Percentiles rank a stretch among this genome's conserved stretches.
phyloP scores from a whole-genome alignment of 106 monocot species.

The Amphibolis antarctica region DNA sequence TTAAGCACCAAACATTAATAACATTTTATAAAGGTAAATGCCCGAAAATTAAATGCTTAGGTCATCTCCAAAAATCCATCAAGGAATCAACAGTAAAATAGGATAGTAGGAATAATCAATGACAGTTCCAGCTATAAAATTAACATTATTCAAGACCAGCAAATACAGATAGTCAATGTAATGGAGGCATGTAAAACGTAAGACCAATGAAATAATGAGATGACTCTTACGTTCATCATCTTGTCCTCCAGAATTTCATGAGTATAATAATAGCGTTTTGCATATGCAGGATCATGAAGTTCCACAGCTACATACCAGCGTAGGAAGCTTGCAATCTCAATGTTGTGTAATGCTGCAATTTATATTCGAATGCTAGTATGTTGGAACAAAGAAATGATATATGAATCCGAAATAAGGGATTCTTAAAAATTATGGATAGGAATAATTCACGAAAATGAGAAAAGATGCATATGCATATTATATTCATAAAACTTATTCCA shows the following conservation, averaged over 20 bases:
- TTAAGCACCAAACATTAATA: too few relatives aligned
- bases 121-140: neutral
- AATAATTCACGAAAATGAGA: too few relatives aligned
- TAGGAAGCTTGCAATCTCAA: slow-evolving; percentile 95
- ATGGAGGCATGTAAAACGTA: neutral
- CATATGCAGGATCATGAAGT: slow-evolving; percentile 83
- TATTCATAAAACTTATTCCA: too few relatives aligned
- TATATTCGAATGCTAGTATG: neutral
- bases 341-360: slow-evolving; percentile 67
- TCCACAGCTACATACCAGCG: slow-evolving; percentile 93
- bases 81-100: too few relatives aligned
- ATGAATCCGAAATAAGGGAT: too few relatives aligned
- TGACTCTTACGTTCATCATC: slow-evolving; percentile 55
- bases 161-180: neutral
- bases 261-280: slow-evolving; percentile 72
- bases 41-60: too few relatives aligned
- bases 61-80: too few relatives aligned
- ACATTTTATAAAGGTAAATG: too few relatives aligned
- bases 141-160: neutral
- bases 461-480: too few relatives aligned
- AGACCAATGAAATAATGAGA: neutral
- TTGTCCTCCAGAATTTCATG: slow-evolving; percentile 78
- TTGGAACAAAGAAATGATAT: neutral
- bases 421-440: too few relatives aligned
- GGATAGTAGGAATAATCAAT: neutral